These are phyloP conservation scores for Eudorina sp. DNA, from an alignment of 139 green algal genomes.

Conservation along the genomic window DNA sequence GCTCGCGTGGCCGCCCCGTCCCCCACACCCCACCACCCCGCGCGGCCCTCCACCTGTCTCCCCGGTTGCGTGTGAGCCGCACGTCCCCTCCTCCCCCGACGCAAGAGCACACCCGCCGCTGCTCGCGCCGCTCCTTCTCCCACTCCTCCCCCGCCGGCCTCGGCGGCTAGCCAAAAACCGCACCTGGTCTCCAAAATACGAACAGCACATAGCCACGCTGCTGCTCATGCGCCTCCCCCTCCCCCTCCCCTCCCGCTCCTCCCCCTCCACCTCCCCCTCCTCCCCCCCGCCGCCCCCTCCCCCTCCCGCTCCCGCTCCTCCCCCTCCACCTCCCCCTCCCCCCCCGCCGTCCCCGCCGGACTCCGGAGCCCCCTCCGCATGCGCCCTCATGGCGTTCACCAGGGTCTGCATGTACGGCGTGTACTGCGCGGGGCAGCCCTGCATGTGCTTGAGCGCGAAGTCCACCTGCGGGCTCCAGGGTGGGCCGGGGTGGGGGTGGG, in stretches of 20 bases:
- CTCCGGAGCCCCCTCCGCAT: not conserved
- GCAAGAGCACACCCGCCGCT: too few relatives aligned
- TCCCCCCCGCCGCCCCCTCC: not conserved
- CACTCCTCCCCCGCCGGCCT: too few relatives aligned
- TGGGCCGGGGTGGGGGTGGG: not conserved
- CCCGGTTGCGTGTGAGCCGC: too few relatives aligned
- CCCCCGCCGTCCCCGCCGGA: not conserved
- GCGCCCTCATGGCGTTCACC: not conserved
- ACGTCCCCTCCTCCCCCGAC: too few relatives aligned
- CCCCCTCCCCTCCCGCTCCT: not conserved
- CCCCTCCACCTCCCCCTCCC: not conserved
- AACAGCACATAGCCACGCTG: too few relatives aligned
- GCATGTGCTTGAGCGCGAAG: slow-evolving; percentile 12
- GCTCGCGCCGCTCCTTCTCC: too few relatives aligned
- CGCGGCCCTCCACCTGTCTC: too few relatives aligned
- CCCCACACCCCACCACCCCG: too few relatives aligned
- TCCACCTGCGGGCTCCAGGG: not conserved
- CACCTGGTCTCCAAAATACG: too few relatives aligned
- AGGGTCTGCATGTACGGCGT: not conserved
- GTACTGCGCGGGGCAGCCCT: slow-evolving; percentile 21
- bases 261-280: not conserved
- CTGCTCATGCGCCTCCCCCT: too few relatives aligned
- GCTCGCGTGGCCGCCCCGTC: too few relatives aligned
- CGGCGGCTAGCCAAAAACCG: too few relatives aligned
- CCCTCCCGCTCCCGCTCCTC: not conserved